Base-by-base conservation (phyloP, 2,329 filamentous ascomycete genomes). In the Trichoderma atroviride region DNA sequence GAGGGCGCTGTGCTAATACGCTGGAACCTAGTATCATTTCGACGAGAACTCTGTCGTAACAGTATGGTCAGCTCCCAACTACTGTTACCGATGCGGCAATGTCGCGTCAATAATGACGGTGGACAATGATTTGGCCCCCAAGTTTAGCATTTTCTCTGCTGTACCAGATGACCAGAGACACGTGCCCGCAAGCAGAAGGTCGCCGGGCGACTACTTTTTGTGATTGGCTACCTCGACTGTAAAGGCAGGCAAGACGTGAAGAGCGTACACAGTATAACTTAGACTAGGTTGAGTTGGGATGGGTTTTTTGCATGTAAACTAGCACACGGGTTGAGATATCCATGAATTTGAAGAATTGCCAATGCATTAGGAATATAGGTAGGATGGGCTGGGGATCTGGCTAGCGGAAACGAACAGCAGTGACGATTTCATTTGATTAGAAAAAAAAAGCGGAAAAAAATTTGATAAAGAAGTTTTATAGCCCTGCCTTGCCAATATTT, bases 11-110 rank as follows among this genome's bases (percentile, higher is more conserved):
- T 27, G 31, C 63, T 67, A 52, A 67, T 27, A 1, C 40, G 22
- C 5, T n/a, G 31, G 24, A 11, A 7, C 5, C 9, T 69, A 93
- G 88, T 98, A 96, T 79, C 95, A 98, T 79, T 98, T 98, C 81
- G 87, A 91, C 66, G 92, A 97, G 79, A 95, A 96, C 82, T 96
- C 96, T 14, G 94, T 97, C 53, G 94, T 97, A 22, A 99, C 96
- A 0, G 96, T 99, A 27, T 99, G 96, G 96, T 97, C 94, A 70
- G 96, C 96, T 4, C 96, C 96, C 5, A 99, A 96, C 79, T 96
- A 96, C 81, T 96, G 93, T 79, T 97, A 97, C 79, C 88, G 94
- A 67, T 99, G 96, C 80, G 96, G 96, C 47, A 99, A 99, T 77
- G 89, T 98, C 78, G 96, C 96, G 9, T 97, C 94, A 78, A 97